Base-by-base conservation (phyloP, 129 eudicot genomes). In the Centaurea solstitialis region DNA sequence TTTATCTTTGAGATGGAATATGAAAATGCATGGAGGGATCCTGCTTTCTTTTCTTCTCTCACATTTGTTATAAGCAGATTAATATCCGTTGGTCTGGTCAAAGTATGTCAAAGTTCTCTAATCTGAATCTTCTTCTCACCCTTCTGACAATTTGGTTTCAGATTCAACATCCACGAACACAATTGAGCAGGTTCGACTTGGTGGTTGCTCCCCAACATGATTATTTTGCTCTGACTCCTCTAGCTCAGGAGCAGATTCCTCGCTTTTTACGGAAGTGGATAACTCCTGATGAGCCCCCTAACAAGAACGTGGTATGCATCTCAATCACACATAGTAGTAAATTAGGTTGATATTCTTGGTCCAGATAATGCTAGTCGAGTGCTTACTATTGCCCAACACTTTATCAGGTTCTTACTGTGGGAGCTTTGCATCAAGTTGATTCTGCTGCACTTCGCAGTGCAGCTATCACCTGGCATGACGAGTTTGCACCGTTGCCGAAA, bases 141-240 rank as follows among this genome's bases (percentile, higher is more conserved):
- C 62, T 12, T 40, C 23, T 79, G 77, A 33, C 35, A 41, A 72
- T 66, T 69, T 71, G 66, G 71, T 84, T 87, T 73, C 93, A 94
- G 99, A 89, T 94, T 85, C 97, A 94, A 85, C 97, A 94, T 88
- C 99, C 99, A 62, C 87, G 99, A 79, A 87, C 90, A 62, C 94
- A 83, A 57, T 84, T 94, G 87, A 90, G 85, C 71, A 89, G 97
- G 85, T 94, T 94, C 77, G 99, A 94, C 87, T 78, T 94, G 93
- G 99, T 92, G 77, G 89, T 94, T 69, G 85, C 97, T 61, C 97
- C 99, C 45, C 87, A 83, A 75, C 99, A 94, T 77, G 99, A 94
- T 83, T 94, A 89, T 75, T 94, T 89, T 82, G 91, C 97, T 66
- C 86, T 94, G 86, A 92, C 97, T 73, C 94, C 97, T 81, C 76